Percentiles rank a stretch among this genome's conserved stretches.
Conservation (phyloP, 306 rosid species). For the Corylus heterophylla region DNA sequence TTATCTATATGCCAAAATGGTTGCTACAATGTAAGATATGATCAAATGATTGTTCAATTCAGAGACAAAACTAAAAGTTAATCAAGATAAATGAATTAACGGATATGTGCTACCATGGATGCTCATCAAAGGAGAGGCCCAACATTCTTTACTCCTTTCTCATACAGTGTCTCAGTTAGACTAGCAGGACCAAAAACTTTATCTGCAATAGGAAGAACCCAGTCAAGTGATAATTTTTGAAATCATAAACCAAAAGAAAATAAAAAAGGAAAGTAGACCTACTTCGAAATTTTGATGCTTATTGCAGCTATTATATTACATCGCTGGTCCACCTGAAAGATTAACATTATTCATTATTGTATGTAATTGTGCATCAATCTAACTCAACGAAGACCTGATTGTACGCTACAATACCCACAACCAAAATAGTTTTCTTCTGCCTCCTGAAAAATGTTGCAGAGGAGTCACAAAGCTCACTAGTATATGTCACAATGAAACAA, state of each 20-base stretch:
- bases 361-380: no score
- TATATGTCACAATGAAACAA: no score
- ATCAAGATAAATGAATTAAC: neutral
- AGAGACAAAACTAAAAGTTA: neutral
- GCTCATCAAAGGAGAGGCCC: slow-evolving; percentile 89
- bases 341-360: no score
- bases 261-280: no score
- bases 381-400: no score
- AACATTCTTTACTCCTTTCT: slow-evolving; percentile 92
- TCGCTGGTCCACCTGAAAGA: no score
- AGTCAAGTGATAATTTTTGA: neutral
- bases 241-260: neutral
- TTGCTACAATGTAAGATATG: slow-evolving; percentile 56
- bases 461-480: no score
- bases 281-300: no score
- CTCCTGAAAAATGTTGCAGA: no score
- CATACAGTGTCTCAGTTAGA: slow-evolving; percentile 78
- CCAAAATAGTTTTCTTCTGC: no score
- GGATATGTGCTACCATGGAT: slow-evolving; percentile 65
- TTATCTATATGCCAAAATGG: slow-evolving; percentile 94
- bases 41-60: slow-evolving; percentile 5
- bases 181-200: slow-evolving; percentile 79
- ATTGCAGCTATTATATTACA: no score
- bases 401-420: no score
- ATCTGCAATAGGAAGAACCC: slow-evolving; percentile 45